Conservation (phyloP, 2,329 filamentous ascomycete species). For the Pezicula radicicola region DNA sequence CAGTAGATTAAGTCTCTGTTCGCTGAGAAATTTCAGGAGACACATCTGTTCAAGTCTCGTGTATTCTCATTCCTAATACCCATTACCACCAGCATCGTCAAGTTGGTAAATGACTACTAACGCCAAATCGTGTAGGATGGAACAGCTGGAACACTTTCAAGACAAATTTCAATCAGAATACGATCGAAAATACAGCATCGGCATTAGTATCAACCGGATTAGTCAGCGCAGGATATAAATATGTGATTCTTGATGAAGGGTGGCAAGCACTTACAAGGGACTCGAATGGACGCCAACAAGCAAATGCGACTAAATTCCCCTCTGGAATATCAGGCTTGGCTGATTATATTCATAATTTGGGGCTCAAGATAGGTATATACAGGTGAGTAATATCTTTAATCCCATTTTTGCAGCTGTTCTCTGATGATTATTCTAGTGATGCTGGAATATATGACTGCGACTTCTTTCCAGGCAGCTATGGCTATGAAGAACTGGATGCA, state of each 20-base stretch:
- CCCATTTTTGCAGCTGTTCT: not conserved
- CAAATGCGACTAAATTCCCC: slow-evolving; percentile 35
- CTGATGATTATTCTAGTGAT: slow-evolving; percentile 4
- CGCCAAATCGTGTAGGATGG: not conserved
- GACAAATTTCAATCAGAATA: slow-evolving; percentile 7
- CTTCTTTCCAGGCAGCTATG: slow-evolving; percentile 36
- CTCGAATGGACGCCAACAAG: slow-evolving; percentile 15
- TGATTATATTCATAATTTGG: slow-evolving; percentile 11
- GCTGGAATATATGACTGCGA: slow-evolving; percentile 34
- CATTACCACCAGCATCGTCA: too few relatives aligned
- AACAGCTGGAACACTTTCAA: slow-evolving; percentile 17
- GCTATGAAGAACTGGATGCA: slow-evolving; percentile 46
- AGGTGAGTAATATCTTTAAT: slow-evolving; percentile 14
- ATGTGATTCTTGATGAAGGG: slow-evolving; percentile 19
- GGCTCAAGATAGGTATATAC: slow-evolving; percentile 43
- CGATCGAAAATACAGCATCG: slow-evolving; percentile 15
- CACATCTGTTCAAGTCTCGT: too few relatives aligned
- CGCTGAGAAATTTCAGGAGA: too few relatives aligned
- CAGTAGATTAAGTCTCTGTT: too few relatives aligned
- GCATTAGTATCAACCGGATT: slow-evolving; percentile 10
- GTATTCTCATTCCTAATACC: too few relatives aligned
- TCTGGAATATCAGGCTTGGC: slow-evolving; percentile 35
- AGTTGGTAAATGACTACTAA: too few relatives aligned
- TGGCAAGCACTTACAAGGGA: slow-evolving; percentile 18
- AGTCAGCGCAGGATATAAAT: slow-evolving; percentile 10